Base-by-base conservation (phyloP, 2,329 filamentous ascomycete genomes). In the Colletotrichum cordylinicola region DNA sequence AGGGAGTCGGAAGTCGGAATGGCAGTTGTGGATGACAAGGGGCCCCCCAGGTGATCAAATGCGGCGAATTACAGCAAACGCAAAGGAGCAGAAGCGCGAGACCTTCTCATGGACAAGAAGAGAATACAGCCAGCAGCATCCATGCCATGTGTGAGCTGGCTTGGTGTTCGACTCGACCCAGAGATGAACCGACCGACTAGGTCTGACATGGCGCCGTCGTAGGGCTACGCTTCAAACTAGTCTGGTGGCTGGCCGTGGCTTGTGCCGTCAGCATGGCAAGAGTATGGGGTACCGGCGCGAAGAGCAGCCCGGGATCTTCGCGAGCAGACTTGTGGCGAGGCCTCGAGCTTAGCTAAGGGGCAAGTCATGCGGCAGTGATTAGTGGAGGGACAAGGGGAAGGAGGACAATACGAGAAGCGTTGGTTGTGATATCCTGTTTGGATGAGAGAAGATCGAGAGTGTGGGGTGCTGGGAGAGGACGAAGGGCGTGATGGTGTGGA, bases 1-100 rank as follows among this genome's bases (percentile, higher is more conserved):
- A 70, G 18, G 61, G 10, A 66, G 31, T 60, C 76, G 76, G 76
- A 73, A 70, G 66, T 55, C 76, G 73, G 73, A 76, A 77, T 74
- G 69, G 69, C 58, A 75, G 56, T 73, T 73, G 73, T 10, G 39
- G 27, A 67, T 58, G 70, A 68, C 70, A 75, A 64, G 73, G 64
- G 70, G 8, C 24, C 48, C 16, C 55, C 58, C 39, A 37, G 58
- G 70, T 68, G 70, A 52, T 58, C 24, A 43, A 21, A n/a, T 35
- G 27, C 35, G 35, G 64, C 12, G 15, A 24, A 21, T 56, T 33
- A 24, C 18, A 43, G 52, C 16, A 12, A 29, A 33, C 6, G 18
- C 18, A 27, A 15, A 8, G 27, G 33, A 33, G 61, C 18, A 31
- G 13, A 56, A 16, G 21, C 43, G 18, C 55, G 27, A 24, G 31